phyloP scores from a whole-genome alignment of 345 rosid genomes.

The thale cress (Arabidopsis thaliana) region TAIR10.1 NC_003071.7:17229001-17229500 shows the following conservation, averaged over 20 bases:
- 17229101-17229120: constrained; percentile 69
- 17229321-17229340: constrained; percentile 27
- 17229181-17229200: constrained; percentile 57
- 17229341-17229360: constrained; percentile 15
- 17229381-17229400: neutral
- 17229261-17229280: constrained; percentile 49
- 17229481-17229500: neutral
- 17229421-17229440: neutral
- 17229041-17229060: constrained; percentile 35
- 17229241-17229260: constrained; percentile 61
- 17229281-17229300: constrained; percentile 17
- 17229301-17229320: constrained; percentile 10
- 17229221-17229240: constrained; percentile 61
- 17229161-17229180: constrained; percentile 63
- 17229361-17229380: neutral
- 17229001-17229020: constrained; percentile 30
- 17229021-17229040: constrained; percentile 44
- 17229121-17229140: constrained; percentile 89
- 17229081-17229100: constrained; percentile 70
- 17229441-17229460: neutral
- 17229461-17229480: neutral
- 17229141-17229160: constrained; percentile 59
- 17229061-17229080: constrained; percentile 56
- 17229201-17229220: constrained; percentile 59
- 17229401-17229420: neutral